Base-by-base conservation (phyloP, 495 filamentous ascomycete species). In the Glonium stellatum region DNA sequence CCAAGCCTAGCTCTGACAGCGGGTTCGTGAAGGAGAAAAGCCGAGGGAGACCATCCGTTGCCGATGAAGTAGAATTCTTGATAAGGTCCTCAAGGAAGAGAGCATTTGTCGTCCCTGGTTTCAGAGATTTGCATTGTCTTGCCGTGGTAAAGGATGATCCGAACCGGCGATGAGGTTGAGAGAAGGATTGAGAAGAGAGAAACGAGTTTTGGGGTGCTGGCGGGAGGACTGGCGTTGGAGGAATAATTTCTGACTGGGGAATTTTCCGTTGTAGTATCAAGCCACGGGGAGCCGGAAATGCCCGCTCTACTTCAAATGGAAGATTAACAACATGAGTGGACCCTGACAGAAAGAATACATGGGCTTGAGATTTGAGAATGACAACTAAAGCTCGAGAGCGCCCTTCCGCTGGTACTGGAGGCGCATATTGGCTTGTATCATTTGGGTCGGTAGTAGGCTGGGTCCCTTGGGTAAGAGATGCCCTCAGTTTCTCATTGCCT, bases 241-340 rank as follows among this genome's bases (percentile, higher is more conserved):
- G 53, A 15, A 67, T 42, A 46, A 60, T 46, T 22, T 66, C 60
- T 52, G 64, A 61, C 74, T 71, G 11, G 60, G 73, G 63, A 2
- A 79, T 71, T 62, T 87, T 95, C 41, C 91, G 76, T 68, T 97
- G 92, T 57, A 99, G 82, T 19, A 99, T 78, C 34, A 96, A 75
- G 10, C 93, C 93, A 19, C 81, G 77, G 5, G 89, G 85, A 19
- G 90, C 87, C 13, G 92, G 84, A 73, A 92, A 88, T 10, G 89
- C 90, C 51, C 81, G 83, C 67, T 96, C 89, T 37, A 97, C 87
- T 72, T 96, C 90, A 66, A 99, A 97, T 13, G 93, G 91, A 59
- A 99, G 80, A 71, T 95, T 88, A 57, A 97, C 82, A 58, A 95
- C 83, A 80, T 97, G 90, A 72, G 83, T 95, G 23, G 87, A 82